A percentile compares a stretch with the other conserved stretches of the same genome.
phyloP scores from a whole-genome alignment of 2,329 filamentous ascomycete species.

The Periconia sp. region DNA sequence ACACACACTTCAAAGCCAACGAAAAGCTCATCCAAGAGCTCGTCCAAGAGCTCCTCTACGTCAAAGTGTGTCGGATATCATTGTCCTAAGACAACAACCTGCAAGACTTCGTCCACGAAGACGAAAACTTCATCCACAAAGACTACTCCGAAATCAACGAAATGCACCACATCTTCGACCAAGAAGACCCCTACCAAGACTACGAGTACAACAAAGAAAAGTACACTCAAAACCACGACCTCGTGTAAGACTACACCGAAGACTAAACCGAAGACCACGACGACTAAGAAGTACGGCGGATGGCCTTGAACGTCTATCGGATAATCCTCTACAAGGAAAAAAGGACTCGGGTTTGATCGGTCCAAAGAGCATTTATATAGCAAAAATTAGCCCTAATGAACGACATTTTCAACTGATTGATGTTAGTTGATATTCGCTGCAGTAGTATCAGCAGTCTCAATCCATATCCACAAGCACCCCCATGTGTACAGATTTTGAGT shows the following conservation, averaged over 20 bases:
- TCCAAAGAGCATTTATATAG: no score
- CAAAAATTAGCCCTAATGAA: no score
- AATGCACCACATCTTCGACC: not conserved
- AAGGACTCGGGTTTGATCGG: no score
- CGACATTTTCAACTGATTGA: no score
- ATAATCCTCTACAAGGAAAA: no score
- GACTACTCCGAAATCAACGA: not conserved
- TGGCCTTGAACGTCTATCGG: no score
- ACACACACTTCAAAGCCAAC: not conserved
- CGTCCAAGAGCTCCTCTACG: slow-evolving; percentile 1
- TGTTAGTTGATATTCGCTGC: no score
- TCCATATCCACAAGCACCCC: no score
- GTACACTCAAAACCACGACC: not conserved
- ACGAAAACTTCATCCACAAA: not conserved
- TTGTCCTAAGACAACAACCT: not conserved
- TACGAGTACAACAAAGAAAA: no score
- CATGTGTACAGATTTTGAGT: no score
- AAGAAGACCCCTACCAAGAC: slow-evolving; percentile 1
- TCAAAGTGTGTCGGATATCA: not conserved
- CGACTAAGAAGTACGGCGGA: not conserved
- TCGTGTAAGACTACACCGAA: slow-evolving; percentile 5
- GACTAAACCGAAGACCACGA: slow-evolving; percentile 4
- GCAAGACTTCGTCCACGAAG: not conserved
- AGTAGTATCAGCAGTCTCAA: no score
- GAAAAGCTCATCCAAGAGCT: not conserved